Conservation (phyloP, 2,329 filamentous ascomycete species). For the Clonostachys solani region DNA sequence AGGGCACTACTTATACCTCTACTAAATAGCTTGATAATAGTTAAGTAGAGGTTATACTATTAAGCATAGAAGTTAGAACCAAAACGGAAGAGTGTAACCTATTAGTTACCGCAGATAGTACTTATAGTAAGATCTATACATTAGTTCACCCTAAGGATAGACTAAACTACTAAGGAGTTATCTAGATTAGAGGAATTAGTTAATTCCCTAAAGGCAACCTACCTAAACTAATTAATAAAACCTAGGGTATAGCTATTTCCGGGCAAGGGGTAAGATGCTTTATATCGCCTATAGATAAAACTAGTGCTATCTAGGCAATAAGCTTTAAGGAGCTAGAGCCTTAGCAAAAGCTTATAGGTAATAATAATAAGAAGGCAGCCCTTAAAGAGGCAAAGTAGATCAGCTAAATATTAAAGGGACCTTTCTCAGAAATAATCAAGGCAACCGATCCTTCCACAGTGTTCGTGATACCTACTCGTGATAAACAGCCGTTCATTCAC, state of each 20-base stretch:
- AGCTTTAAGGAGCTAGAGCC: slow-evolving; percentile 21
- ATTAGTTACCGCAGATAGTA: slow-evolving; percentile 38
- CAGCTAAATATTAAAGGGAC: slow-evolving; percentile 28
- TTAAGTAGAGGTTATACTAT: slow-evolving; percentile 12
- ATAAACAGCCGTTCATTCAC: slow-evolving; percentile 39
- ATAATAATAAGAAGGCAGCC: slow-evolving; percentile 16
- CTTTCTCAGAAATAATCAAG: slow-evolving; percentile 32
- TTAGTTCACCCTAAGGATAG: slow-evolving; percentile 30
- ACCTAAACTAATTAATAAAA: slow-evolving; percentile 21
- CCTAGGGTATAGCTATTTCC: slow-evolving; percentile 35
- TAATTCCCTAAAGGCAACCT: slow-evolving; percentile 23
- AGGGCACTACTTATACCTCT: slow-evolving; percentile 15
- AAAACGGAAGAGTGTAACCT: slow-evolving; percentile 28
- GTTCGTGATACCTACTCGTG: slow-evolving; percentile 32
- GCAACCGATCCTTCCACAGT: slow-evolving; percentile 29
- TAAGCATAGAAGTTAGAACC: background rate
- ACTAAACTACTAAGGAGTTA: slow-evolving; percentile 30
- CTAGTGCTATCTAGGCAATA: slow-evolving; percentile 34
- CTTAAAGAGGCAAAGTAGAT: too few species aligned
- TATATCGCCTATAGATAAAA: slow-evolving; percentile 34
- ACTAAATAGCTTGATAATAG: slow-evolving; percentile 11
- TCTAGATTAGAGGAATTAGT: slow-evolving; percentile 29
- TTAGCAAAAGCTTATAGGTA: slow-evolving; percentile 5
- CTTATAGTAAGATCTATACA: slow-evolving; percentile 31
- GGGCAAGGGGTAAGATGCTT: slow-evolving; percentile 34